Conservation (phyloP, 139 green algal species). For the Mesostigma viride region DNA sequence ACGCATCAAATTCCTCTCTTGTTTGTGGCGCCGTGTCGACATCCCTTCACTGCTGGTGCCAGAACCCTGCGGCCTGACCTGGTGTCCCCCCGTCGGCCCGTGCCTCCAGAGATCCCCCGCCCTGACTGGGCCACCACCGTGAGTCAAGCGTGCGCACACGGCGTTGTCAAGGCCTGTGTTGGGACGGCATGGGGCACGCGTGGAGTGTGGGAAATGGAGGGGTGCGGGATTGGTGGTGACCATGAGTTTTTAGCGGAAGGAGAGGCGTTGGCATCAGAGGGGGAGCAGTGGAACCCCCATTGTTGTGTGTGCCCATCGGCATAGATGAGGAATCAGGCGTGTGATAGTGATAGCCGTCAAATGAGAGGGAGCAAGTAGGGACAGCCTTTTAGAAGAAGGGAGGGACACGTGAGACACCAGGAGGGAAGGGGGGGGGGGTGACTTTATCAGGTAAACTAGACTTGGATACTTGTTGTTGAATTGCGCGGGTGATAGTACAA, state of each 20-base stretch:
- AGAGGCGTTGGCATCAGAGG: no score
- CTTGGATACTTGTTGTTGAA: no score
- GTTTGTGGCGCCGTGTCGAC: background rate
- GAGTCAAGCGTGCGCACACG: background rate
- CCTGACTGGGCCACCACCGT: conserved; percentile 35
- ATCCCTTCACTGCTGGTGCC: conserved; percentile 8
- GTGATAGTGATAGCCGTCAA: no score
- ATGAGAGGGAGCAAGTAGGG: no score
- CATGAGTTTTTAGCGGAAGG: background rate
- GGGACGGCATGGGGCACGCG: background rate
- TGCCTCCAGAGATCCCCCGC: conserved; percentile 32
- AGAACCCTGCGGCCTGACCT: conserved; percentile 57
- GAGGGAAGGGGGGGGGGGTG: no score
- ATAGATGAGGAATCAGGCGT: no score
- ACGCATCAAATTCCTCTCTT: background rate
- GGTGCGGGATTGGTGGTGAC: conserved; percentile 6
- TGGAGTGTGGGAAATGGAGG: background rate
- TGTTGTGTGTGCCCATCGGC: no score
- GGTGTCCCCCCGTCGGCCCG: conserved; percentile 54
- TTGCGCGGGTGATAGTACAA: no score
- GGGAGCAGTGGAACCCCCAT: no score
- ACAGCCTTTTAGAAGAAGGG: no score
- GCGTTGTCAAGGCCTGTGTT: background rate
- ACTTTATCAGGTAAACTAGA: no score
- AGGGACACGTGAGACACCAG: no score